phyloP scores from a whole-genome alignment of 2,329 filamentous ascomycete species.

The Aspergillus tubingensis region DNA sequence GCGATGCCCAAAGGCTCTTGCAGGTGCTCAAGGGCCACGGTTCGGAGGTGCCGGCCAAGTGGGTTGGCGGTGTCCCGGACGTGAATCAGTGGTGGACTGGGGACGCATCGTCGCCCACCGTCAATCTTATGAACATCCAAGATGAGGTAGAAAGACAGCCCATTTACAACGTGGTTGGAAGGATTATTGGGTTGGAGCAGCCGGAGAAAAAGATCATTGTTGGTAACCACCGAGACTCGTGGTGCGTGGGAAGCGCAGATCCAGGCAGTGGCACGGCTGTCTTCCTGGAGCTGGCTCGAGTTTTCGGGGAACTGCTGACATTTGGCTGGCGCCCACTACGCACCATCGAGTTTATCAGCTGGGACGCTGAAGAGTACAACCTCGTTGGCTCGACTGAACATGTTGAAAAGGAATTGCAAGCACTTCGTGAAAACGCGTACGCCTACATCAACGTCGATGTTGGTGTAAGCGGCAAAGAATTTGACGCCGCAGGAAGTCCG shows the following conservation, averaged over 20 bases:
- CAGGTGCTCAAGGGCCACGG: constrained; percentile 76
- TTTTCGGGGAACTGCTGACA: constrained; percentile 75
- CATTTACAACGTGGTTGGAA: constrained; percentile 89
- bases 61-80: constrained; percentile 76
- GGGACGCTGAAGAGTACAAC: constrained; percentile 94
- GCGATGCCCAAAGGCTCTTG: constrained; percentile 79
- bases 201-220: constrained; percentile 80
- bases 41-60: constrained; percentile 65
- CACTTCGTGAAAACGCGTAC: constrained; percentile 71
- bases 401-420: constrained; percentile 79
- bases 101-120: constrained; percentile 69
- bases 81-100: constrained; percentile 84
- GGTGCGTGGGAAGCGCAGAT: constrained; percentile 84
- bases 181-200: constrained; percentile 82
- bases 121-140: constrained; percentile 82
- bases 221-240: constrained; percentile 90
- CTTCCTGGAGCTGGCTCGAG: constrained; percentile 82
- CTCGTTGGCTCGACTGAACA: constrained; percentile 91
- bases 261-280: constrained; percentile 87
- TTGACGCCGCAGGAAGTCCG: constrained; percentile 79
- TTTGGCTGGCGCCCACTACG: constrained; percentile 87
- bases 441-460: constrained; percentile 92
- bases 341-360: constrained; percentile 96
- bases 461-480: constrained; percentile 72
- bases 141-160: constrained; percentile 79